A percentile compares a stretch with the other conserved stretches of the same genome.
Conservation (phyloP, 768 basidiomycete species). For the Podaxis pistillaris region DNA sequence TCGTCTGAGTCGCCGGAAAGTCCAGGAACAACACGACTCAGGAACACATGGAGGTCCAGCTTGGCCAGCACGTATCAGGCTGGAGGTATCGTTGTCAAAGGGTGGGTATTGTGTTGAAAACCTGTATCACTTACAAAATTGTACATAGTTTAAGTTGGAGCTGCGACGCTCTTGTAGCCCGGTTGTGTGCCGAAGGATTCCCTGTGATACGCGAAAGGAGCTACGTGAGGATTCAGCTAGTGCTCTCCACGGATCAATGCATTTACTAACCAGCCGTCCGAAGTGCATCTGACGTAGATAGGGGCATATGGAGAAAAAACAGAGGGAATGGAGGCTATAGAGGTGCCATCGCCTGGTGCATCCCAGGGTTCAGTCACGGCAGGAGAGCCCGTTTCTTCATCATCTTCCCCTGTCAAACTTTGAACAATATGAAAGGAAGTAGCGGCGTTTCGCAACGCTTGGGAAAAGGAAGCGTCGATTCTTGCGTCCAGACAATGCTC, state of each 20-base stretch:
- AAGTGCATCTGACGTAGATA: neutral
- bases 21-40: slow-evolving; percentile 77
- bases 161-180: neutral
- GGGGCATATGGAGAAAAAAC: slow-evolving; percentile 2
- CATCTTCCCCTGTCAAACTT: neutral
- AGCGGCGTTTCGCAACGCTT: slow-evolving; percentile 4
- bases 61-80: slow-evolving; percentile 90
- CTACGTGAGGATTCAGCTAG: neutral
- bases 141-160: neutral
- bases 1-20: slow-evolving; percentile 91
- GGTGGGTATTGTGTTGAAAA: neutral
- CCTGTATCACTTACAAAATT: no score
- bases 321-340: neutral
- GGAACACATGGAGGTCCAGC: slow-evolving; percentile 85
- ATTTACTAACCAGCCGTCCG: neutral
- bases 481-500: neutral
- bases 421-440: slow-evolving; percentile 4
- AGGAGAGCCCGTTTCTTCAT: neutral
- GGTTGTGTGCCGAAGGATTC: neutral
- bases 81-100: slow-evolving; percentile 26
- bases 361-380: neutral
- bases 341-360: neutral
- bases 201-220: slow-evolving; percentile 1
- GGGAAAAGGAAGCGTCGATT: neutral
- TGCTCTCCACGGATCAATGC: neutral